Base-by-base conservation (phyloP, 2,329 filamentous ascomycete genomes). In the Pyrenochaeta sp. region DNA sequence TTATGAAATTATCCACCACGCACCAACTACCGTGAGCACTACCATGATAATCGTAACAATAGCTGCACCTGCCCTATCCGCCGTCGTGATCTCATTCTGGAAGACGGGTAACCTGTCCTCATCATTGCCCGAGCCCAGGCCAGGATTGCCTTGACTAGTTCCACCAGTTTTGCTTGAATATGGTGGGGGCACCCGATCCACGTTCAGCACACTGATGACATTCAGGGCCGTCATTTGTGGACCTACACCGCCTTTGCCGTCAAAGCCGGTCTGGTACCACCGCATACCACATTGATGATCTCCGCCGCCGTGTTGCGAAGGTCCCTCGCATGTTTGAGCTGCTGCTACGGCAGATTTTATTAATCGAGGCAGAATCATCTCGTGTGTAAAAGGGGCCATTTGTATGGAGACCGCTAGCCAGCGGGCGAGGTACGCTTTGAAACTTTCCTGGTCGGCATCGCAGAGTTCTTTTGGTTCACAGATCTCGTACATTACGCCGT, bases 141-240 rank as follows among this genome's bases (percentile, higher is more conserved):
- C 74, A 0, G 78, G 75, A 64, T 86, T 75, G 3, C 84, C 83
- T 49, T 75, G 52, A 47, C 77, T 82, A 8, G 81, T 84, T 22
- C 84, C 84, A 15, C 85, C 85, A 2, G 82, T 85, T 0, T 68
- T 64, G 44, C 82, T 81, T 5, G 78, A 81, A 2, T 85, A 74
- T 8, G 82, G 82, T 7, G 78, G 76, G 4, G 69, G 61, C 0
- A 80, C 75, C 8, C 67, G 56, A 12, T 73, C 54, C 9, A 83
- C 77, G 27, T 83, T 72, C 48, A 80, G 73, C 36, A 78, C 79
- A 54, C 79, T 73, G 50, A 87, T 80, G 47, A 83, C 79, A 47
- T 83, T 83, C 6, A 88, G 76, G 0, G 83, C 85, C 48, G 80
- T 82, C 83, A 88, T 85, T 73, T 86, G 82, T 70, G 87, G 82